Conservation (phyloP, 139 green algal genomes). For the Picochlorum sp. region DNA sequence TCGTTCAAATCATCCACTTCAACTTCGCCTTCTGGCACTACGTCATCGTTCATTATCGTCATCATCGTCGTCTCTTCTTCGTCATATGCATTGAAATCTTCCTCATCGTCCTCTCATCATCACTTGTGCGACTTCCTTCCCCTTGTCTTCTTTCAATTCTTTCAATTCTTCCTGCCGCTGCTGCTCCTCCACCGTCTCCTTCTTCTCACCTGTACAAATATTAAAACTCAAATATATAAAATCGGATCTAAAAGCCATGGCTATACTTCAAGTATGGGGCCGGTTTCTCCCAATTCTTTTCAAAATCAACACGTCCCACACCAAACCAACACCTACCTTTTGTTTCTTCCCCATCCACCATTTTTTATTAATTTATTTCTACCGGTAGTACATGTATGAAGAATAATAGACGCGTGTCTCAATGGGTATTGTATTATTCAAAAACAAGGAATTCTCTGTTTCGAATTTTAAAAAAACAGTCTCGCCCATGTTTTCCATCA, state of each 20-base stretch:
- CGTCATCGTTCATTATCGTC: constrained; percentile 12
- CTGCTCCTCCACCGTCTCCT: constrained; percentile 1
- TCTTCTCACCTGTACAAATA: neutral
- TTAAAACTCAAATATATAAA: too few species aligned
- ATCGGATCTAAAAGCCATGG: too few species aligned
- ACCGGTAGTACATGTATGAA: too few species aligned
- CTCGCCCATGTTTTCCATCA: too few species aligned
- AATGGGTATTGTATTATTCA: too few species aligned
- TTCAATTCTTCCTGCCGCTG: constrained; percentile 12
- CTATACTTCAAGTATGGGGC: too few species aligned
- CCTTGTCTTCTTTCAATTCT: constrained; percentile 10
- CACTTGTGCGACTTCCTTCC: neutral
- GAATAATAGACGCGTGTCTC: too few species aligned
- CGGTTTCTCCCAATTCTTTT: too few species aligned
- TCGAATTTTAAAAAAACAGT: too few species aligned
- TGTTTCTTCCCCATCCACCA: constrained; percentile 3
- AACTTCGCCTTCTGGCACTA: neutral
- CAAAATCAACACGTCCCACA: too few species aligned
- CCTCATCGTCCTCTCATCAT: constrained; percentile 24
- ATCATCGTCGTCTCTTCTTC: constrained; percentile 9
- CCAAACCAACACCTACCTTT: neutral
- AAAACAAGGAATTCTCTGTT: too few species aligned
- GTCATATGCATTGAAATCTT: constrained; percentile 9
- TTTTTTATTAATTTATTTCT: too few species aligned
- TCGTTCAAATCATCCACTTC: constrained; percentile 4